Conservation (phyloP, 1,139 yeast genomes). For the Blastobotrys apis region DNA sequence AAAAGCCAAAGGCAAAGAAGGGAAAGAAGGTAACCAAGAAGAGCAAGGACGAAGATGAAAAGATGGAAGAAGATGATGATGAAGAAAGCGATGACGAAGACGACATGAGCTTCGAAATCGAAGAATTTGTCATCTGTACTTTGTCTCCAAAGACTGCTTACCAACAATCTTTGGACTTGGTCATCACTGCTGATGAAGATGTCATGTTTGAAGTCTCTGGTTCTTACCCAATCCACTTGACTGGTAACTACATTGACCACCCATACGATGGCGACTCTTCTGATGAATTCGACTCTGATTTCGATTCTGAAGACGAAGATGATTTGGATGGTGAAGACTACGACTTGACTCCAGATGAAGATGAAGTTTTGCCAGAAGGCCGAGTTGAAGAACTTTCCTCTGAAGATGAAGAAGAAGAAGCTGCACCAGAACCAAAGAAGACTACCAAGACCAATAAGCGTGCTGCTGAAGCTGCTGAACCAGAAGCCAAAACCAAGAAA, state of each 20-base stretch:
- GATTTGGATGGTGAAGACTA: conserved; percentile 67
- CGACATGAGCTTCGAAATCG: conserved; percentile 60
- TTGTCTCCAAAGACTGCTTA: conserved; percentile 70
- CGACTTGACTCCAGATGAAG: conserved; percentile 90
- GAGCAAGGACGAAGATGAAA: conserved; percentile 24
- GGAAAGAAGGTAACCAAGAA: conserved; percentile 19
- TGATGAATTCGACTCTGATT: conserved; percentile 40
- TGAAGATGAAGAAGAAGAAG: conserved; percentile 48
- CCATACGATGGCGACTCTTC: conserved; percentile 73
- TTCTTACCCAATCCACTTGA: conserved; percentile 84
- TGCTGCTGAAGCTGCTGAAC: conserved; percentile 33
- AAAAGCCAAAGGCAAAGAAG: conserved; percentile 26
- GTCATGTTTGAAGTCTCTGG: conserved; percentile 93
- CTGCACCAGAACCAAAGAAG: conserved; percentile 47
- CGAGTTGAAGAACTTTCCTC: conserved; percentile 29
- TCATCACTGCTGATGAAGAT: conserved; percentile 90
- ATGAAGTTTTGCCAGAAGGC: conserved; percentile 51
- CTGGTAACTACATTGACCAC: conserved; percentile 94
- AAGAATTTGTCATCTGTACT: conserved; percentile 83
- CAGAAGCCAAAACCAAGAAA: conserved; percentile 31
- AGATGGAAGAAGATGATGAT: conserved; percentile 40
- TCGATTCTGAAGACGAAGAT: conserved; percentile 40
- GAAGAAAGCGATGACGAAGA: conserved; percentile 50
- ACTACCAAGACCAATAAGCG: conserved; percentile 42
- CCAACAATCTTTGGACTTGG: conserved; percentile 89